Evolutionary conservation across 2,329 filamentous ascomycete species (phyloP).

Genomic region (Orbilia brochopaga): DNA sequence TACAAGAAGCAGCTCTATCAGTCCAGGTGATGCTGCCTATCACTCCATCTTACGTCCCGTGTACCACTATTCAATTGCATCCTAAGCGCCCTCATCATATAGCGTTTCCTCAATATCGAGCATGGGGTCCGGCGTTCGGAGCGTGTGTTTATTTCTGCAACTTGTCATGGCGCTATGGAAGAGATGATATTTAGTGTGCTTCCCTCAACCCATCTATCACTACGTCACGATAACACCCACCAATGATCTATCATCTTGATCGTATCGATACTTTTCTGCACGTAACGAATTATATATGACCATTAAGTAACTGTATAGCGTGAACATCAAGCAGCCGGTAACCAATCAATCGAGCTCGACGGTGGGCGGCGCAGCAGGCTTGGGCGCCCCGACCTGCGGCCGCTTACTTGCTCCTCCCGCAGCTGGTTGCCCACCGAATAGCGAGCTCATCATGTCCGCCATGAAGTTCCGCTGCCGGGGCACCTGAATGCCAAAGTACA

Average conservation of each 20-base stretch:
- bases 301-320: constrained; percentile 3
- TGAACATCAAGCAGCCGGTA: not conserved
- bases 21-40: constrained; percentile 13
- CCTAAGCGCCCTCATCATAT: too few relatives aligned
- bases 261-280: constrained; percentile 14
- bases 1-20: constrained; percentile 35
- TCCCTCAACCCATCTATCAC: not conserved
- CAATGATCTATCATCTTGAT: not conserved
- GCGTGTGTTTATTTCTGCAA: too few relatives aligned
- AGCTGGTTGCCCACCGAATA: constrained; percentile 75
- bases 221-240: not conserved
- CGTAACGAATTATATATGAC: constrained; percentile 14
- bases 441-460: constrained; percentile 83
- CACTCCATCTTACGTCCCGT: too few relatives aligned
- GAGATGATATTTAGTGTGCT: not conserved
- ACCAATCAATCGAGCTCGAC: constrained; percentile 51
- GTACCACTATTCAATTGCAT: too few relatives aligned
- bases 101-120: too few relatives aligned
- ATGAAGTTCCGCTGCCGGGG: constrained; percentile 89
- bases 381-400: constrained; percentile 50
- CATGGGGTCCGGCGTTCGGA: too few relatives aligned
- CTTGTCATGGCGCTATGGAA: too few relatives aligned
- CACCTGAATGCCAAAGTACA: constrained; percentile 92
- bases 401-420: constrained; percentile 21
- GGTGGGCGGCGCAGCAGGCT: constrained; percentile 29